Base-by-base conservation (phyloP, 805 yeast genomes). In the Saccharomycopsis fodiens region DNA sequence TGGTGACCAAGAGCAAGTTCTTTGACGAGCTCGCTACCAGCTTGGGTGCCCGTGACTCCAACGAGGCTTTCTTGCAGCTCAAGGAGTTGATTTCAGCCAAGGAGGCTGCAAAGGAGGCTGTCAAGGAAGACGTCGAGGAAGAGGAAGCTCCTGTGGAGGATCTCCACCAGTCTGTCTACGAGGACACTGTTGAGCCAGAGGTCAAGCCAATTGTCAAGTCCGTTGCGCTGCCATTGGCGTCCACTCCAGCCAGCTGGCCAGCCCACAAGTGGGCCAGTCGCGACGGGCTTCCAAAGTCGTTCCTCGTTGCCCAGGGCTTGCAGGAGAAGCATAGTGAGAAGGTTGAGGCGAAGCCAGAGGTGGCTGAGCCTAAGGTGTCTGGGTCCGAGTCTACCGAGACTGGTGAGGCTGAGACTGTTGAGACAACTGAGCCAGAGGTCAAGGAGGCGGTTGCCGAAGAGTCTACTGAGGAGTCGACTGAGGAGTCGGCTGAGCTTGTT, bases 361-460 rank as follows among this genome's bases (percentile, higher is more conserved):
- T 25, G 6, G 29, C 10, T 25, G 10, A 7, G 29, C 29, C 10
- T 25, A 10, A 25, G 29, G 29, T 25, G 6, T 6, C 10, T 25
- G 10, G 10, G 10, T 6, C 29, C 6, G 29, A 25, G 6, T 25
- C 29, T 25, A 10, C 10, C 21, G 21, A 30, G 38, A n/a, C 10
- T 12, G 44, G 25, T 32, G 44, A 41, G 23, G 30, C 44, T 21
- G 22, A 29, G 38, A 6, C 22, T 7, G 40, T 13, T 13, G 40
- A 19, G 29, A 25, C n/a, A n/a, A n/a, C n/a, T n/a, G n/a, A n/a
- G n/a, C n/a, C n/a, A n/a, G n/a, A n/a, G n/a, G n/a, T n/a, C n/a
- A n/a, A n/a, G n/a, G n/a, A n/a, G n/a, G n/a, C n/a, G n/a, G n/a
- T n/a, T n/a, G n/a, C n/a, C n/a, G n/a, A n/a, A n/a, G n/a, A n/a